Evolutionary conservation across 768 basidiomycete species (phyloP), one percentile per base, ranked within the genome.

Genomic region (Rhodotorula babjevae): DNA sequence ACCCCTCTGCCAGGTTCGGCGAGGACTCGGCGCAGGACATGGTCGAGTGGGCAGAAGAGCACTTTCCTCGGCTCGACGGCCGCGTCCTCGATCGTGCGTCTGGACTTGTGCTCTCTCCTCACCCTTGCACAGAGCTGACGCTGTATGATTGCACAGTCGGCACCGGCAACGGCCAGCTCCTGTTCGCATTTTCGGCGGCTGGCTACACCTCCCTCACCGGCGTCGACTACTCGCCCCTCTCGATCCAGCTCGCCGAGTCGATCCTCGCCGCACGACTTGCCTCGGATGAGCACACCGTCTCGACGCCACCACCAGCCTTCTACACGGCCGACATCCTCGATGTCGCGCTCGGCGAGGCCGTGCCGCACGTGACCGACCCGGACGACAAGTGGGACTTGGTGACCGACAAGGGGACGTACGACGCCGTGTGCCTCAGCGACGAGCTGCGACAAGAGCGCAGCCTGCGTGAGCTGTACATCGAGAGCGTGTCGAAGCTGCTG

Each of bases 1-100:
- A n/a, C n/a, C n/a, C n/a, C n/a, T n/a, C n/a, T n/a, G n/a, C n/a
- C 57, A 82, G 82, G 83, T 84, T 84, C 71, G 83, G 83, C 31
- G 81, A 83, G 65, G 76, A 79, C 14, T 77, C 81, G 3, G 80
- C 82, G 2, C 77, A 79, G 47, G 82, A 82, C 64, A 83, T 83
- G 83, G 79, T 81, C n/a, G 77, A 80, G 50, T 84, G 83, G 83
- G 80, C 81, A 25, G 65, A 68, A 12, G 70, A 80, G 33, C 76
- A 82, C 71, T 72, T 80, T n/a, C 79, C 82, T 42, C 74, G 27
- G 23, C 68, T 19, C 33, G 67, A 50, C 33, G 75, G 80, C 0
- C 75, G 78, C 21, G 78, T 83, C 21, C 68, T 83, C 10, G 83
- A 84, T 73, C 81, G 82, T 78, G 79, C 40, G 71, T 49, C 27